These are phyloP conservation scores for Pyrus pyrifolia DNA, from an alignment of 306 rosid species.

Conservation along the genomic window DNA sequence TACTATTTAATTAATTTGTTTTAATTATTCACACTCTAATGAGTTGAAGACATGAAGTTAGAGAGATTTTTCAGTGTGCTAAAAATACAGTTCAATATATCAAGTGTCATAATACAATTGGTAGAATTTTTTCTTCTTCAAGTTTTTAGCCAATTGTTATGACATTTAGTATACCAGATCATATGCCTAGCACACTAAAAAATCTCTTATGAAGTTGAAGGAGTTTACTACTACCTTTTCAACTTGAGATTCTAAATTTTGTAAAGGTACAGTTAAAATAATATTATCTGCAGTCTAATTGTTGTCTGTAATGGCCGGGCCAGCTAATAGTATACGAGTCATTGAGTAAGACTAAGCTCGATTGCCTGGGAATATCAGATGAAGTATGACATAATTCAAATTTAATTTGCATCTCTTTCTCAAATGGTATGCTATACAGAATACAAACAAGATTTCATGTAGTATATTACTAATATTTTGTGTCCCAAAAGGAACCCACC, in stretches of 20 bases:
- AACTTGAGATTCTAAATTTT: not conserved
- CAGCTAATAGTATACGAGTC: not conserved
- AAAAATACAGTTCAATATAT: too few species aligned
- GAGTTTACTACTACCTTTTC: not conserved
- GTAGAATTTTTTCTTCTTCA: too few species aligned
- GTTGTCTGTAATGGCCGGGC: not conserved
- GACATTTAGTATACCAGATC: too few species aligned
- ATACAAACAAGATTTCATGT: not conserved
- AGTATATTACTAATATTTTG: not conserved
- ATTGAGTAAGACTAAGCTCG: not conserved
- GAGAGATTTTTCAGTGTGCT: too few species aligned
- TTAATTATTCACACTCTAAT: not conserved
- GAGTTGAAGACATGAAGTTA: not conserved
- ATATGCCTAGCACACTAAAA: too few species aligned
- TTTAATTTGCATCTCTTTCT: not conserved
- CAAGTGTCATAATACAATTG: too few species aligned
- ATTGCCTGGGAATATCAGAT: slow-evolving; percentile 12
- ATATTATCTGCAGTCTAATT: not conserved
- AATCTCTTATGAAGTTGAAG: not conserved
- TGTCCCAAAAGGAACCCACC: not conserved
- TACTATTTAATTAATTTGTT: not conserved
- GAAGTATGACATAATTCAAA: not conserved
- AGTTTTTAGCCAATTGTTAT: too few species aligned
- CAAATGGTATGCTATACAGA: not conserved
- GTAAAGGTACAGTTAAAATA: not conserved